Evolutionary conservation across 352 stramenopile species (phyloP), one percentile per base, ranked within the genome.

Genomic region (Pythium rishiriense): DNA sequence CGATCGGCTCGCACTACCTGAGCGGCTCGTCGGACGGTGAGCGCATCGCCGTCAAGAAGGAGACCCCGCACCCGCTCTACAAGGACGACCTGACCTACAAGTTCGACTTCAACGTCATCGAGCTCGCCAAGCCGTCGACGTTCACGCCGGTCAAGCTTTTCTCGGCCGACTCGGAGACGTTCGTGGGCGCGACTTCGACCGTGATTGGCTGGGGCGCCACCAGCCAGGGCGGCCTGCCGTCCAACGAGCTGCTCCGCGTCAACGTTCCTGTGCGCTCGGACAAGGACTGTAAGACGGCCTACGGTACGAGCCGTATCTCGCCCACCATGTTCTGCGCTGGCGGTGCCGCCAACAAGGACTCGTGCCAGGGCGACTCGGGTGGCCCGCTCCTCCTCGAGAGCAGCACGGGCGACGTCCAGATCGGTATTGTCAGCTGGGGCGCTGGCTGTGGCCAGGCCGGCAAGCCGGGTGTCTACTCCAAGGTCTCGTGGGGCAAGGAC

Each of bases 401-500:
- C 14, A 66, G 51, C 4, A 14, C 21, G 45, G 58, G 45, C 41
- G 79, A 85, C 15, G 46, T 78, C 1, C 58, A 85, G 11, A 56
- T 88, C 26, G 79, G 75, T 2, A 69, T 88, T 8, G 79, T 83
- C 12, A 85, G 75, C 50, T 88, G 77, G 79, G 78, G 75, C 14
- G 58, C 78, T 10, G 78, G 73, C 17, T 88, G 79, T 43, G 79
- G 75, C 4, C 59, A 66, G 12, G 69, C 64, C 15, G 78, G 74
- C 24, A 66, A 84, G n/a, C 79, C 79, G 1, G 78, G 73, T 35
- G 74, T 88, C 1, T 84, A 87, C 66, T 74, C 77, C 14, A 74
- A 76, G 29, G 54, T 87, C 31, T 79, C 78, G 25, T 66, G 67
- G 48, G 74, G 35, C 15, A 73, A 73, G n/a, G 41, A 55, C 43